Evolutionary conservation across 2,329 filamentous ascomycete species (phyloP).

Genomic region (Allantophomopsis cytisporea): DNA sequence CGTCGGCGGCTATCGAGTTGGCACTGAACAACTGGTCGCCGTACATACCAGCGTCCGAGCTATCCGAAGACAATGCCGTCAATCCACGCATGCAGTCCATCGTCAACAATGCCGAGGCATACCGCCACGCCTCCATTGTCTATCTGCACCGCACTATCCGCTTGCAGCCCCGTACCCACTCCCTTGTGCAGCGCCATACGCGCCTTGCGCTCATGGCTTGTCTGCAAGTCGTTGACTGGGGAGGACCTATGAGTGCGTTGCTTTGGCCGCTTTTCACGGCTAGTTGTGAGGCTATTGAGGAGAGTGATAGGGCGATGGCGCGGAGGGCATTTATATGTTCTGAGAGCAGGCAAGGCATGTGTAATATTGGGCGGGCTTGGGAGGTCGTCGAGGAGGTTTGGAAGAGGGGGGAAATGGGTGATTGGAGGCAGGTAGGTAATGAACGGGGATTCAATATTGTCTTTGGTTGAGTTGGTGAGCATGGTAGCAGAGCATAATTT

Average conservation of each 20-base stretch:
- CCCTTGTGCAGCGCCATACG: conserved; percentile 37
- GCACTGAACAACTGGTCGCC: conserved; percentile 43
- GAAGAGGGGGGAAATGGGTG: conserved; percentile 30
- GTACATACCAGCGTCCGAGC: conserved; percentile 12
- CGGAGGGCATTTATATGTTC: conserved; percentile 36
- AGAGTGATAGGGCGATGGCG: conserved; percentile 36
- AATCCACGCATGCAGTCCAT: conserved; percentile 18
- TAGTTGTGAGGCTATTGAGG: conserved; percentile 39
- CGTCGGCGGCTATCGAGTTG: conserved; percentile 38
- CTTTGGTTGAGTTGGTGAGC: conserved; percentile 28
- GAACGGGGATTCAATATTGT: conserved; percentile 46
- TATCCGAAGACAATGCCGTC: conserved; percentile 1
- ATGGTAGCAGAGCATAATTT: no score
- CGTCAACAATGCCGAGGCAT: conserved; percentile 33
- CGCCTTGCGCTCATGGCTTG: conserved; percentile 37
- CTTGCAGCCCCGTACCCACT: conserved; percentile 28
- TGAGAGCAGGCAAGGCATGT: conserved; percentile 47
- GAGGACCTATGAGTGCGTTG: conserved; percentile 48
- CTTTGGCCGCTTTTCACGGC: conserved; percentile 53
- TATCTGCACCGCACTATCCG: conserved; percentile 27
- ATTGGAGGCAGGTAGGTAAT: conserved; percentile 40
- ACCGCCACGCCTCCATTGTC: conserved; percentile 30
- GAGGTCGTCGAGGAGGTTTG: conserved; percentile 48
- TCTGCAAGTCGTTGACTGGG: conserved; percentile 35
- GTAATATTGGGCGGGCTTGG: conserved; percentile 48